Percentiles rank a stretch among this genome's conserved stretches.
These are phyloP conservation scores for Remersonia thermophila DNA, from an alignment of 2,329 filamentous ascomycete genomes.

Conservation along the genomic window DNA sequence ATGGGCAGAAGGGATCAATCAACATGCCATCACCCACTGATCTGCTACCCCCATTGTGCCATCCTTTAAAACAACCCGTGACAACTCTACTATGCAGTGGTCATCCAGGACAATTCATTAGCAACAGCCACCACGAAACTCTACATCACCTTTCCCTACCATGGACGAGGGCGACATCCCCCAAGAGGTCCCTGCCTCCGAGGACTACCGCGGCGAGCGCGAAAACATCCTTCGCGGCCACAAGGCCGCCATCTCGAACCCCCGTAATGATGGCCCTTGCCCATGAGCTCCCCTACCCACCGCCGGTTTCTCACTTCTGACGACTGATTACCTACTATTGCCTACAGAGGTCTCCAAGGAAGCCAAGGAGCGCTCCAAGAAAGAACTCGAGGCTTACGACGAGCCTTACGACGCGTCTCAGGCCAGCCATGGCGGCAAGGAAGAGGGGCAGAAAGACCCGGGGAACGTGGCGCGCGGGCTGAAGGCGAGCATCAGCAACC, in stretches of 20 bases:
- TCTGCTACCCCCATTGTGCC: too few relatives aligned
- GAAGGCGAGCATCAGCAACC: constrained; percentile 10
- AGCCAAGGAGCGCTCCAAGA: constrained; percentile 5
- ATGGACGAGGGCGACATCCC: constrained; percentile 8
- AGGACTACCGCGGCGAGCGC: constrained; percentile 1
- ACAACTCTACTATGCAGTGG: too few relatives aligned
- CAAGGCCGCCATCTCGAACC: constrained; percentile 9
- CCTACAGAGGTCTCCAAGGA: not conserved
- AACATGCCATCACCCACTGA: too few relatives aligned
- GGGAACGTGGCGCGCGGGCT: constrained; percentile 8
- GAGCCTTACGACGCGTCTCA: constrained; percentile 5
- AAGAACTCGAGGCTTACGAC: constrained; percentile 7
- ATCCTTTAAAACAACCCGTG: too few relatives aligned
- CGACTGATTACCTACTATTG: not conserved
- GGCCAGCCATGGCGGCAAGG: not conserved
- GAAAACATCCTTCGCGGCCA: constrained; percentile 9
- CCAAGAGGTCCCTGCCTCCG: constrained; percentile 4
- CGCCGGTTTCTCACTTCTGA: not conserved
- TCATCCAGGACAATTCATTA: too few relatives aligned
- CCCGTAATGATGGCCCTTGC: not conserved
- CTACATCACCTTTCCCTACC: too few relatives aligned
- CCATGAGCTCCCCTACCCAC: too few relatives aligned
- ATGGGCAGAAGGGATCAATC: too few relatives aligned
- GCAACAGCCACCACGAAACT: too few relatives aligned
- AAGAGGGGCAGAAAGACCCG: constrained; percentile 4